Evolutionary conservation across 1,139 yeast species (phyloP).

Genomic region (Yamadazyma siamensis): DNA sequence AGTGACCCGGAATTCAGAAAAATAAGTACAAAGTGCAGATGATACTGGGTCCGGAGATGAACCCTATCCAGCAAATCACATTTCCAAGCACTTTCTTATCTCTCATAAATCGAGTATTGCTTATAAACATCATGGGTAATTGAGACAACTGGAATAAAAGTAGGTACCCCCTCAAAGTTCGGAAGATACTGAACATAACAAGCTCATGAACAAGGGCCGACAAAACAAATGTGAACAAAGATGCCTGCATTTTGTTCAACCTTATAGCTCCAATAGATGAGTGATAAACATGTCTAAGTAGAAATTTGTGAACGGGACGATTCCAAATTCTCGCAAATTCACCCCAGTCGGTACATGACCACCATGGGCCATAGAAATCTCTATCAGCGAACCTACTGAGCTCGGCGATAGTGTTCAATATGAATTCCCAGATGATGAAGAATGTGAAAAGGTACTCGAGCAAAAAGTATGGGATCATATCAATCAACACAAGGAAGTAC

Average conservation of each 20-base stretch:
- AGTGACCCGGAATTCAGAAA: too few relatives aligned
- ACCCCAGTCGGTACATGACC: conserved; percentile 94
- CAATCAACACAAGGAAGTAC: conserved; percentile 65
- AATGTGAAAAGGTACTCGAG: conserved; percentile 74
- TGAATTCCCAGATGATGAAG: conserved; percentile 93
- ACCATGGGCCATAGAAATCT: conserved; percentile 94
- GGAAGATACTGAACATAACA: conserved; percentile 87
- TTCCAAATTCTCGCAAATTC: conserved; percentile 95
- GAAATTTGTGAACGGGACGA: conserved; percentile 87
- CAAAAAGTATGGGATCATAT: conserved; percentile 76
- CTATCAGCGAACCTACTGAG: conserved; percentile 83
- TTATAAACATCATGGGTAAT: conserved; percentile 58
- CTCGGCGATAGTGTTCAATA: conserved; percentile 85
- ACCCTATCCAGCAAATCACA: conserved; percentile 87
- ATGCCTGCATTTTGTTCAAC: conserved; percentile 64
- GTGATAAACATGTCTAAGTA: conserved; percentile 91
- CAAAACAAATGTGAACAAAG: conserved; percentile 74
- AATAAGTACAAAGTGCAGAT: conserved; percentile 82
- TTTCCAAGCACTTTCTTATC: conserved; percentile 67
- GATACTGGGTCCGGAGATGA: conserved; percentile 85
- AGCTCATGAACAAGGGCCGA: conserved; percentile 86
- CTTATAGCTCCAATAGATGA: conserved; percentile 77
- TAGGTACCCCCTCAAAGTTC: conserved; percentile 75
- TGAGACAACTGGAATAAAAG: conserved; percentile 81
- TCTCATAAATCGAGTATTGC: conserved; percentile 49